phyloP scores from a whole-genome alignment of 2,329 filamentous ascomycete genomes.

The Neofusicoccum sp. region DNA sequence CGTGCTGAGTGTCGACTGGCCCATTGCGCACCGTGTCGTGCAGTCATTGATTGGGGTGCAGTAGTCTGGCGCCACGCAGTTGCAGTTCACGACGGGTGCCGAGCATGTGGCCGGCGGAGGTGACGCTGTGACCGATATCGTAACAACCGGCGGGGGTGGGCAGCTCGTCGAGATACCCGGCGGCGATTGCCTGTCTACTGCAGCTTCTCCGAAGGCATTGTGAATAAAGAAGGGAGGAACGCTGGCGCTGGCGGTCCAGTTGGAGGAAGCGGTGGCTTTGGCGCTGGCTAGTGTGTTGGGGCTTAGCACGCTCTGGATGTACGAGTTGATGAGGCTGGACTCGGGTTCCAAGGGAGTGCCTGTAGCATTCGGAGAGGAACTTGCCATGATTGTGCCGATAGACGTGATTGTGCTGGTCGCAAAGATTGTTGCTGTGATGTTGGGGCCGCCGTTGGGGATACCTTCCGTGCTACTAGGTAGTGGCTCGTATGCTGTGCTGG shows the following conservation, averaged over 20 bases:
- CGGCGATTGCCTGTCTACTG: not conserved
- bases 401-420: not conserved
- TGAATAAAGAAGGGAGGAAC: not conserved
- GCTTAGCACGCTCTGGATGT: constrained; percentile 17
- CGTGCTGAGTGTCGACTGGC: not conserved
- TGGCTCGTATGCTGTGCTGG: constrained; percentile 1
- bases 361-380: constrained; percentile 1
- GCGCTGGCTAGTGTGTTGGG: constrained; percentile 33
- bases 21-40: constrained; percentile 18
- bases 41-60: constrained; percentile 20
- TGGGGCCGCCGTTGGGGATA: constrained; percentile 3
- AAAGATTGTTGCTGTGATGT: not conserved
- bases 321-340: not conserved
- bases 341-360: not conserved
- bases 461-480: not conserved
- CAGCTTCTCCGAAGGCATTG: not conserved
- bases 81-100: constrained; percentile 1
- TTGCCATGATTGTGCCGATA: not conserved
- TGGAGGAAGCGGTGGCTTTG: constrained; percentile 27
- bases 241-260: not conserved
- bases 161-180: not conserved
- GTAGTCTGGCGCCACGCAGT: not conserved
- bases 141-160: not conserved
- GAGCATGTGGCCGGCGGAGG: not conserved
- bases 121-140: not conserved